phyloP scores from a whole-genome alignment of 2,329 filamentous ascomycete species.

The Penicillium decumbens region DNA sequence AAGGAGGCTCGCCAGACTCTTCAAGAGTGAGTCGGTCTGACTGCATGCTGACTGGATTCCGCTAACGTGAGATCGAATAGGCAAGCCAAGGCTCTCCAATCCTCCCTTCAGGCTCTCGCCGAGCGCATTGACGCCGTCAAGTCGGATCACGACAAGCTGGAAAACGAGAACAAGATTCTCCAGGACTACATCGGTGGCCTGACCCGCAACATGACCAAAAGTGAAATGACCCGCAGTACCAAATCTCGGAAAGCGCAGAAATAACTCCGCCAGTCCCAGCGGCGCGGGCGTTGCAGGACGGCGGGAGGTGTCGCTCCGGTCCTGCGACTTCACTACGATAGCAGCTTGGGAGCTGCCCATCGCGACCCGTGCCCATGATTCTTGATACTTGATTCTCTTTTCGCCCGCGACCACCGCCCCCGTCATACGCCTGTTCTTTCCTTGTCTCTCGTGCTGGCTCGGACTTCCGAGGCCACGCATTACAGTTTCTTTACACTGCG shows the following conservation, averaged over 20 bases:
- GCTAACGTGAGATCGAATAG: conserved; percentile 43
- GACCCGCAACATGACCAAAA: conserved; percentile 65
- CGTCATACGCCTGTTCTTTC: background rate
- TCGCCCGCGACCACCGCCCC: background rate
- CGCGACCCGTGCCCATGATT: background rate
- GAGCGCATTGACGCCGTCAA: conserved; percentile 92
- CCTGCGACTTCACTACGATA: conserved; percentile 4
- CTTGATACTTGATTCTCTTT: background rate
- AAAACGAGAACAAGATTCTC: conserved; percentile 93
- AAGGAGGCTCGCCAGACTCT: conserved; percentile 67
- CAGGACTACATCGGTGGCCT: conserved; percentile 97
- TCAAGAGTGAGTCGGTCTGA: conserved; percentile 52
- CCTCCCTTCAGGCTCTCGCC: conserved; percentile 81
- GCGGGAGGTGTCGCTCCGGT: conserved; percentile 8
- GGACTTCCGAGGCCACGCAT: background rate
- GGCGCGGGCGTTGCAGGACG: conserved; percentile 9
- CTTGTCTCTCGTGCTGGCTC: background rate
- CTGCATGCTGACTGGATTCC: background rate
- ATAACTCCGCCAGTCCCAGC: conserved; percentile 20
- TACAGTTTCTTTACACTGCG: background rate
- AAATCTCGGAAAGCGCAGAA: conserved; percentile 48
- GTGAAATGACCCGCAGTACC: conserved; percentile 53
- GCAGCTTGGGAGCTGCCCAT: background rate
- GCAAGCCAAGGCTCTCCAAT: conserved; percentile 83
- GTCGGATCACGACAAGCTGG: conserved; percentile 91